Percentiles rank a stretch among this genome's conserved stretches.
Evolutionary conservation across 495 filamentous ascomycete species (phyloP).

Genomic region (Polyplosphaeria fusca): DNA sequence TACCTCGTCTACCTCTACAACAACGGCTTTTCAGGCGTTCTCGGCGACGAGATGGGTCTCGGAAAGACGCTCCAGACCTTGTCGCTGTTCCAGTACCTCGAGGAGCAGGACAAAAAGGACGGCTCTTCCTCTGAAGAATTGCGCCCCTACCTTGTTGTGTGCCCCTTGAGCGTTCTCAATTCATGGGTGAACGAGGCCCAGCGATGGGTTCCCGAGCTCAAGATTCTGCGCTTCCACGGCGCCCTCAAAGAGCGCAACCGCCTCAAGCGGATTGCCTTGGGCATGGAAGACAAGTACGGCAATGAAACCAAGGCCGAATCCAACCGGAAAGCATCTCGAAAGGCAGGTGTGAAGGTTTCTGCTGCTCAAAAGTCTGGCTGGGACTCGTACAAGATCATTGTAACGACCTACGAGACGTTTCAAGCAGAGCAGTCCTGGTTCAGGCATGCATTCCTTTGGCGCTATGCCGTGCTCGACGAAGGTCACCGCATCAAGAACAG

Average conservation of each 20-base stretch:
- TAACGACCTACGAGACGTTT: slow-evolving; percentile 64
- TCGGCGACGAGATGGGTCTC: slow-evolving; percentile 65
- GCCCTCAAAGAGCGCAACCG: slow-evolving; percentile 47
- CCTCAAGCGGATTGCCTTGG: slow-evolving; percentile 50
- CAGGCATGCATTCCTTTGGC: slow-evolving; percentile 57
- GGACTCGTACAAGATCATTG: slow-evolving; percentile 48
- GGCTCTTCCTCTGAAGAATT: slow-evolving; percentile 33
- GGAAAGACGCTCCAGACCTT: slow-evolving; percentile 62
- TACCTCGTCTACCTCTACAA: slow-evolving; percentile 58
- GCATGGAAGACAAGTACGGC: slow-evolving; percentile 44
- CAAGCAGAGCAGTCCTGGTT: slow-evolving; percentile 58
- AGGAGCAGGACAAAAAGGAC: slow-evolving; percentile 37
- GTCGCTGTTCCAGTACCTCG: slow-evolving; percentile 54
- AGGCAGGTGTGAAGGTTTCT: slow-evolving; percentile 46
- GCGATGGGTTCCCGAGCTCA: slow-evolving; percentile 58
- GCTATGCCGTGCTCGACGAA: slow-evolving; percentile 58
- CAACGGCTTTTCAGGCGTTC: slow-evolving; percentile 58
- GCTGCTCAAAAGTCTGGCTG: slow-evolving; percentile 66
- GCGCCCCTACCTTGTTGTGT: slow-evolving; percentile 58
- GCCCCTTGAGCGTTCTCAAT: slow-evolving; percentile 56
- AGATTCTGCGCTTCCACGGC: slow-evolving; percentile 57
- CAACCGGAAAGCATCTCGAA: slow-evolving; percentile 37
- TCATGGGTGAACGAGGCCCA: slow-evolving; percentile 57
- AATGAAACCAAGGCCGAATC: slow-evolving; percentile 41
- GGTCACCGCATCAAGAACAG: slow-evolving; percentile 63